These are phyloP conservation scores for Cercis canadensis DNA, from an alignment of 306 rosid species.

Conservation along the genomic window DNA sequence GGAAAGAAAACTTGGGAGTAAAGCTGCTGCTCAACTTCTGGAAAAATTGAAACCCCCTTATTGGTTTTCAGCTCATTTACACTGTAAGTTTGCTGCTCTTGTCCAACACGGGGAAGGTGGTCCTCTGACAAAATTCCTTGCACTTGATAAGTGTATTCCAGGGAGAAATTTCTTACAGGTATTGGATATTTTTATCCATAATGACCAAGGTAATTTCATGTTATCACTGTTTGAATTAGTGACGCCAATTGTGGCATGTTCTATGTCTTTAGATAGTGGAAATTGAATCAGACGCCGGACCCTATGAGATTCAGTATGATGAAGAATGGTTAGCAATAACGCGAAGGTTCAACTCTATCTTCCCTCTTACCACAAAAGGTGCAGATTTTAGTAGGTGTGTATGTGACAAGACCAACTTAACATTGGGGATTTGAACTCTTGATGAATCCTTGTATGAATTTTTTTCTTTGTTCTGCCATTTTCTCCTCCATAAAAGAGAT, in stretches of 20 bases:
- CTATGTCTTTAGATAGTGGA: constrained; percentile 67
- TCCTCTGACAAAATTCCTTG: constrained; percentile 86
- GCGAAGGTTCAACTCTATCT: constrained; percentile 69
- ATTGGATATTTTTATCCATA: constrained; percentile 17
- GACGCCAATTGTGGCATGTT: constrained; percentile 36
- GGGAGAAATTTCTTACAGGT: constrained; percentile 92
- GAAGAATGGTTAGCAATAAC: constrained; percentile 98
- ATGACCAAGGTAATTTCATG: constrained; percentile 21
- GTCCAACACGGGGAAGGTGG: constrained; percentile 95
- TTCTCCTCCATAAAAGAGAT: constrained; percentile 8
- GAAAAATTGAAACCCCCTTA: constrained; percentile 81
- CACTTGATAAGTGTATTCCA: constrained; percentile 89
- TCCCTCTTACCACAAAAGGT: constrained; percentile 65
- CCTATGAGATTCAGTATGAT: constrained; percentile 82
- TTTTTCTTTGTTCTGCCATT: constrained; percentile 8
- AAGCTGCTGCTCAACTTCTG: constrained; percentile 79
- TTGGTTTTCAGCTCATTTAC: constrained; percentile 98
- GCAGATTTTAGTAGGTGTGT: constrained; percentile 68
- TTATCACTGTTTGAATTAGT: constrained; percentile 27
- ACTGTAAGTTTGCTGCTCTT: constrained; percentile 92
- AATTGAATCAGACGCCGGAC: constrained; percentile 80
- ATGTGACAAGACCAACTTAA: constrained; percentile 22
- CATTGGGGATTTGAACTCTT: constrained; percentile 2
- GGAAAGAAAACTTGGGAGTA: constrained; percentile 82
- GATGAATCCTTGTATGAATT: not conserved